Evolutionary conservation across 371 early-diverging fungal genomes (phyloP), one percentile per base, ranked within the genome.

Genomic region (Rhizopus stolonifer): DNA sequence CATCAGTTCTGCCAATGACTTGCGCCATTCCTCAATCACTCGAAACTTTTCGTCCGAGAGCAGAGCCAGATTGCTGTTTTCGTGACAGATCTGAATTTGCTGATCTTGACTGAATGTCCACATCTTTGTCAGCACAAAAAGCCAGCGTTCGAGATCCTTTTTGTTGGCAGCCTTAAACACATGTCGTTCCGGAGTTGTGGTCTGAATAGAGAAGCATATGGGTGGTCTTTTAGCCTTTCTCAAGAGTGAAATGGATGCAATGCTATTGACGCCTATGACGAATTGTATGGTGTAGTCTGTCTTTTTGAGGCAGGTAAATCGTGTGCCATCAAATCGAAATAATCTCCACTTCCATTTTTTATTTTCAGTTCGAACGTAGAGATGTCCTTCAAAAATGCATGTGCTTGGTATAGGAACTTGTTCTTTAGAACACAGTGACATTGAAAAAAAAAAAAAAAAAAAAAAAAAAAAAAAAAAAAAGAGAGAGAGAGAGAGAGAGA

Each of bases 271-370:
- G n/a, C n/a, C 67, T 10, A 77, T 52, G 0, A 67, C 66, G 72
- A n/a, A n/a, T n/a, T n/a, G n/a, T n/a, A n/a, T n/a, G n/a, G n/a
- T n/a, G n/a, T n/a, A n/a, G n/a, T n/a, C n/a, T n/a, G n/a, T n/a
- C n/a, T n/a, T n/a, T n/a, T n/a, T n/a, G n/a, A n/a, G n/a, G n/a
- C n/a, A n/a, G n/a, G n/a, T n/a, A n/a, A n/a, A n/a, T n/a, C n/a
- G n/a, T n/a, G n/a, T 64, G 5, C 78, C 78, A 36, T 77, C 78
- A 57, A 77, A 77, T 48, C 78, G 68, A 68, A 77, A 77, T 22
- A 77, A 46, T 10, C 72, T 65, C 67, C 72, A 68, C 38, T 66
- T 62, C 78, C 78, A 77, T 40, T 66, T 47, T 26, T 68, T 67
- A 34, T 68, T 67, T 3, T 65, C 70, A 13, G 54, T 65, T 21